Evolutionary conservation across 176 grass and related monocot species (phyloP).

Genomic region (Canna indica): DNA sequence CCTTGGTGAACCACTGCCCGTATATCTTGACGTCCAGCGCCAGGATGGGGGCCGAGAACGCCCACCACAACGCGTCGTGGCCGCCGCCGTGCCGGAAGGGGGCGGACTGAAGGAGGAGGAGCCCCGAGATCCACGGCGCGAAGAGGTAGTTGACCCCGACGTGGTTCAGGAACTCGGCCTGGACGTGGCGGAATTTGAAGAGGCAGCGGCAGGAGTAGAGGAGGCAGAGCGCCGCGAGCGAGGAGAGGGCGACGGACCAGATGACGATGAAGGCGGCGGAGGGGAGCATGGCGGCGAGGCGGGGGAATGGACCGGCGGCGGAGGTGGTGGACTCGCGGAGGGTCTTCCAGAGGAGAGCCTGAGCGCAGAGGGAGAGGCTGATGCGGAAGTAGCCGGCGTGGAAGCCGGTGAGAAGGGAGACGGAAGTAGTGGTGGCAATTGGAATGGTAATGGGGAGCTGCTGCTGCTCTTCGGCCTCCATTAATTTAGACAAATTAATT

Average conservation of each 20-base stretch:
- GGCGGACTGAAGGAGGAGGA: constrained; percentile 45
- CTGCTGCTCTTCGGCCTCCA: neutral
- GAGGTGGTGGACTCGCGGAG: constrained; percentile 3
- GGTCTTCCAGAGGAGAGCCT: constrained; percentile 19
- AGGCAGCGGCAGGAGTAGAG: constrained; percentile 12
- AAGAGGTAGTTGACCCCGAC: constrained; percentile 85
- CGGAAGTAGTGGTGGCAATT: neutral
- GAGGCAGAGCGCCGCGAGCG: constrained; percentile 1
- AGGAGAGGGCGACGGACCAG: constrained; percentile 14
- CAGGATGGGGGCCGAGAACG: constrained; percentile 46
- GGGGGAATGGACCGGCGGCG: neutral
- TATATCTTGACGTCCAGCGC: constrained; percentile 64
- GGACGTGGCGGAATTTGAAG: constrained; percentile 29
- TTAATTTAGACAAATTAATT: too few species aligned
- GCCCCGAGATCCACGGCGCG: constrained; percentile 60
- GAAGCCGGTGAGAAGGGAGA: constrained; percentile 10
- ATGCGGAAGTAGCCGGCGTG: too few species aligned
- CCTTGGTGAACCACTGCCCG: constrained; percentile 61
- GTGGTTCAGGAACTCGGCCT: constrained; percentile 57
- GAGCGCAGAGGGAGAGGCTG: constrained; percentile 14
- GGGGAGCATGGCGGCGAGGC: neutral
- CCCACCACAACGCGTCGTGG: constrained; percentile 31
- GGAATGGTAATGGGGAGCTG: neutral
- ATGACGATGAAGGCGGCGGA: constrained; percentile 6
- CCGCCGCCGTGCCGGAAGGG: neutral